Conservation (phyloP, 768 basidiomycete genomes). For the Boletus tomentosulus region DNA sequence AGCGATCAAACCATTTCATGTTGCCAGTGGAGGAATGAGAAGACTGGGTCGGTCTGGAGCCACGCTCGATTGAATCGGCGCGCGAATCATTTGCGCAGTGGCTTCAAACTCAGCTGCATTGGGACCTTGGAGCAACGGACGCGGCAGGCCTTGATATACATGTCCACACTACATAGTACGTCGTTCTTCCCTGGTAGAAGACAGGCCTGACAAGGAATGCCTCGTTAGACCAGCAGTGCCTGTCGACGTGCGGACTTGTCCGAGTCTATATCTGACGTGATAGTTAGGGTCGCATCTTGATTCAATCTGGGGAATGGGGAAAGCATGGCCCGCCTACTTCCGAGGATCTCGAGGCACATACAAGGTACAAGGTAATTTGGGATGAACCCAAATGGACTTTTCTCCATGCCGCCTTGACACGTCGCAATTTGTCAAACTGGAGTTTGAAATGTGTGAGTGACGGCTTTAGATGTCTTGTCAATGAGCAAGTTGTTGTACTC, state of each 20-base stretch:
- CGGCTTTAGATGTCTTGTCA: not conserved
- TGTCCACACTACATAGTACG: too few relatives aligned
- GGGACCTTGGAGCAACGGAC: not conserved
- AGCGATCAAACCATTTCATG: too few relatives aligned
- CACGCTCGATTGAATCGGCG: not conserved
- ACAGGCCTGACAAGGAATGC: too few relatives aligned
- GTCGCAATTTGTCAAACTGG: not conserved
- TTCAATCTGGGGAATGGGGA: too few relatives aligned
- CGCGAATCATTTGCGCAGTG: not conserved
- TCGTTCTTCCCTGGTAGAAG: too few relatives aligned
- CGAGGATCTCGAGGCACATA: too few relatives aligned
- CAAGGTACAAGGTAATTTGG: not conserved
- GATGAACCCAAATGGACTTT: not conserved
- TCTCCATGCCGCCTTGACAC: not conserved
- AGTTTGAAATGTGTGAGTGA: not conserved
- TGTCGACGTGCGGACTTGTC: not conserved
- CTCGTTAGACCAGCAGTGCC: not conserved
- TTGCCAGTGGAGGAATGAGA: too few relatives aligned
- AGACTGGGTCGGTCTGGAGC: not conserved
- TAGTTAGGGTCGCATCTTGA: not conserved
- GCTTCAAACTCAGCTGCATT: not conserved
- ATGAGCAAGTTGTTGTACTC: too few relatives aligned
- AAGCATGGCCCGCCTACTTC: too few relatives aligned
- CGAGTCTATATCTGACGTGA: not conserved
- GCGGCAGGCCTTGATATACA: too few relatives aligned